These are phyloP conservation scores for Cladosporium sphaerospermum DNA, from an alignment of 2,329 filamentous ascomycete genomes.

Conservation along the genomic window DNA sequence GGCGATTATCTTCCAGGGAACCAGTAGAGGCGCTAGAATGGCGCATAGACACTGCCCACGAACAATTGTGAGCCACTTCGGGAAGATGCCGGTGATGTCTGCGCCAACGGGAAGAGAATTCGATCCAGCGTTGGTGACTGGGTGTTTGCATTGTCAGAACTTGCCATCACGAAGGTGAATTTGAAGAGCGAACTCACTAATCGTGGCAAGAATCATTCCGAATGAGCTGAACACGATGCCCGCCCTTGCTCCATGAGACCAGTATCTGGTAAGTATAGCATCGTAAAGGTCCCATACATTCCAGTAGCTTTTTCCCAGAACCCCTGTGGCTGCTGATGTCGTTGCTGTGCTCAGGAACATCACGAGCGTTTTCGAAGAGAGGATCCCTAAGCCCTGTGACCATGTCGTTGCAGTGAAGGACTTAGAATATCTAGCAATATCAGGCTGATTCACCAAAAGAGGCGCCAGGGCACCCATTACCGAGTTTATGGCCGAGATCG, in stretches of 20 bases:
- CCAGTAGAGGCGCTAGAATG: constrained; percentile 31
- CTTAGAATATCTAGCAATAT: constrained; percentile 39
- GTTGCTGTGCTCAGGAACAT: constrained; percentile 37
- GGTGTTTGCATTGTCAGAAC: too few species aligned
- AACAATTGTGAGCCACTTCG: constrained; percentile 38
- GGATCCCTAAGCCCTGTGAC: constrained; percentile 38
- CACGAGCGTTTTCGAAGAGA: constrained; percentile 35
- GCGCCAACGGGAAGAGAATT: constrained; percentile 39
- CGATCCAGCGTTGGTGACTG: constrained; percentile 37
- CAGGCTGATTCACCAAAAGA: constrained; percentile 42
- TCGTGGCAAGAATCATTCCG: background rate
- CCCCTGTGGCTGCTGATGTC: constrained; percentile 40
- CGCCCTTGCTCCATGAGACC: background rate
- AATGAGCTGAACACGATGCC: background rate
- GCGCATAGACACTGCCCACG: constrained; percentile 39
- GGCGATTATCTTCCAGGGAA: constrained; percentile 41
- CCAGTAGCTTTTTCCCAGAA: constrained; percentile 33
- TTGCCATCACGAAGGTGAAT: too few species aligned
- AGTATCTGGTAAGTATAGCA: constrained; percentile 30
- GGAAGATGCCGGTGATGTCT: constrained; percentile 38
- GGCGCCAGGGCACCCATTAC: constrained; percentile 37
- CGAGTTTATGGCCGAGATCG: constrained; percentile 38
- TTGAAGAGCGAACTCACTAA: constrained; percentile 15
- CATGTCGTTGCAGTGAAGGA: constrained; percentile 37
- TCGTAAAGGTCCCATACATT: constrained; percentile 30